These are phyloP conservation scores for Marsdenia floribunda DNA, from an alignment of 257 asterid genomes.

Conservation along the genomic window DNA sequence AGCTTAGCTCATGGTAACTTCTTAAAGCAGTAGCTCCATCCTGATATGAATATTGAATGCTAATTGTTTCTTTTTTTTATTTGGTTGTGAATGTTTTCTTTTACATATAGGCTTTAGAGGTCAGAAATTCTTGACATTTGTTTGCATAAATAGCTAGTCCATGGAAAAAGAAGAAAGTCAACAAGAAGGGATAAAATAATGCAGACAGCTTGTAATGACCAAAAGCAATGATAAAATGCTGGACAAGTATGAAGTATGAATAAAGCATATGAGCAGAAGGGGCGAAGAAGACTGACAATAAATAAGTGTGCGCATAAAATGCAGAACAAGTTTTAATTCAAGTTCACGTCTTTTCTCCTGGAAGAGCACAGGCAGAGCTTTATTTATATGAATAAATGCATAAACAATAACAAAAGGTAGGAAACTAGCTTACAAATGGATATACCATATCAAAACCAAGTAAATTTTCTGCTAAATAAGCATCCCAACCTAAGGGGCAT, in stretches of 20 bases:
- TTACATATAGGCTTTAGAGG: too few relatives aligned
- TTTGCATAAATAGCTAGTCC: too few relatives aligned
- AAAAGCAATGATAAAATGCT: background rate
- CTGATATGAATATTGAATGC: too few relatives aligned
- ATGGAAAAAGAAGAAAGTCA: too few relatives aligned
- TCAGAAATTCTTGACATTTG: too few relatives aligned
- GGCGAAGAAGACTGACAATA: background rate
- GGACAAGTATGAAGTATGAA: background rate
- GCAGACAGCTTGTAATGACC: background rate
- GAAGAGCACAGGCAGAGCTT: too few relatives aligned
- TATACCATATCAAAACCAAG: too few relatives aligned
- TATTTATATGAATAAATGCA: background rate
- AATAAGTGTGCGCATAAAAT: background rate
- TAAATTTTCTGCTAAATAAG: background rate
- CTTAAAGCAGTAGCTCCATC: background rate
- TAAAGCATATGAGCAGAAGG: background rate
- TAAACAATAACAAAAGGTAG: background rate
- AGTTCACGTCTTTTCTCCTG: too few relatives aligned
- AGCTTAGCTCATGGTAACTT: background rate
- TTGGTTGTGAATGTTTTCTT: too few relatives aligned
- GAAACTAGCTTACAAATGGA: background rate
- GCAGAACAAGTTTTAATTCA: background rate
- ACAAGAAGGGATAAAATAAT: background rate
- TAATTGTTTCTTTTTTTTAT: too few relatives aligned
- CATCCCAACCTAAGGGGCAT: background rate